These are phyloP conservation scores for Fusarium algeriense DNA, from an alignment of 2,329 filamentous ascomycete species.

Conservation along the genomic window DNA sequence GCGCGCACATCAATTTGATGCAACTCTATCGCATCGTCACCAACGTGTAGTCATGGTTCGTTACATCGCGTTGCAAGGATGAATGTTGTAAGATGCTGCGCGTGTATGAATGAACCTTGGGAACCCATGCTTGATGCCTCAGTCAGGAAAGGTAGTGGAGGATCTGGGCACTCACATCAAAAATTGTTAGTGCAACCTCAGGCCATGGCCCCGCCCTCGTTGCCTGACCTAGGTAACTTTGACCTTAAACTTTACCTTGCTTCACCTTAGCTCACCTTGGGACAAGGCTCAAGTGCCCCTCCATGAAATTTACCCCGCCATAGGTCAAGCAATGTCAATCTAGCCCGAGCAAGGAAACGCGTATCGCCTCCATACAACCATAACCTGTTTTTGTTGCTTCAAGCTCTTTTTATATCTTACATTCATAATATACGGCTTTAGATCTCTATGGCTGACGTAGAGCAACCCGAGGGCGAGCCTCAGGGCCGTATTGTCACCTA, in stretches of 20 bases:
- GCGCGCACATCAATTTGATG: slow-evolving; percentile 18
- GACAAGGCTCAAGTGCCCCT: slow-evolving; percentile 42
- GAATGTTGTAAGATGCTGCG: slow-evolving; percentile 8
- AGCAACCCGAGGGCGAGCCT: slow-evolving; percentile 62
- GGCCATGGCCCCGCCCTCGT: slow-evolving; percentile 23
- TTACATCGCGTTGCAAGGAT: slow-evolving; percentile 5
- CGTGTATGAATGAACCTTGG: not conserved
- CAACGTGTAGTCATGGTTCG: not conserved
- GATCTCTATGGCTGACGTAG: slow-evolving; percentile 65
- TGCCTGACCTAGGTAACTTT: slow-evolving; percentile 4
- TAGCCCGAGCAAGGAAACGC: slow-evolving; percentile 42
- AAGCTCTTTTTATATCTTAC: slow-evolving; percentile 4
- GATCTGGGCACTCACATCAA: too few relatives aligned
- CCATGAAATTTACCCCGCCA: slow-evolving; percentile 55
- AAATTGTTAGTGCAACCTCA: slow-evolving; percentile 37
- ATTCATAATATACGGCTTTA: slow-evolving; percentile 12
- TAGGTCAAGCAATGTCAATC: slow-evolving; percentile 33
- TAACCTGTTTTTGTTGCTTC: slow-evolving; percentile 35
- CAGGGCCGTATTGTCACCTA: slow-evolving; percentile 67
- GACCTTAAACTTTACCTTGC: not conserved
- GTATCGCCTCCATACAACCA: slow-evolving; percentile 42
- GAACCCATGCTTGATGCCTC: slow-evolving; percentile 6
- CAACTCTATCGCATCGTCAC: slow-evolving; percentile 14
- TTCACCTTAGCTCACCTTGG: not conserved
- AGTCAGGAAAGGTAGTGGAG: not conserved